Evolutionary conservation across 225 moss, liverwort and hornwort species (phyloP), one percentile per base, ranked within the genome.

Genomic region (Marchantia polymorpha): DNA sequence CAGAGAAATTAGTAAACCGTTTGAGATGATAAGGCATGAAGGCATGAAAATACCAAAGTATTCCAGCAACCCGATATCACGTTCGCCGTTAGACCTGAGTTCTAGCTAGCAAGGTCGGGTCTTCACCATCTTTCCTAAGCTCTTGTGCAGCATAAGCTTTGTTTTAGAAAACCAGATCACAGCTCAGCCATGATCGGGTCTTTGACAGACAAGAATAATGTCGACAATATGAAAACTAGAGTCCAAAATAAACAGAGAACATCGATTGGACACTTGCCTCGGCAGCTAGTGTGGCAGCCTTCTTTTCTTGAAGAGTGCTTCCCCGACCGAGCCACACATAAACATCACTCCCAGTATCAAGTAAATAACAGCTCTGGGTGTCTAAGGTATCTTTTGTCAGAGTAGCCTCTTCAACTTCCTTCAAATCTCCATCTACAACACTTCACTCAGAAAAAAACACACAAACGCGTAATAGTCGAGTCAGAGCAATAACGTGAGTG

Each of bases 301-400:
- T 93, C 77, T 90, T 88, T 84, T 87, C 79, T 83, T 91, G 87
- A 47, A 93, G 88, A 52, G 90, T 83, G 30, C 90, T 88, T 58
- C 80, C 89, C 54, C 91, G 90, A 80, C 93, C 93, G 50, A 83
- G 76, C 93, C 93, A 93, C 64, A 86, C 67, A 78, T 85, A 93
- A 30, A 93, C 73, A 78, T 90, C 93, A 83, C 47, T 73, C 60
- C 89, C 90, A 83, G 87, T 87, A 80, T 91, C 91, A 16, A 93
- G 89, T 66, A 93, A 69, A 82, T 77, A 91, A 73, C 83, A 89
- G 82, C 89, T 89, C 81, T 75, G 73, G 72, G 86, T 91, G 61
- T 91, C 87, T 80, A 93, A 80, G 74, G 85, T 56, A 50, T 91
- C 93, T 29, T 76, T 80, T 29, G 58, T 50, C 80, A 84, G 53